Conservation (phyloP, 2,329 filamentous ascomycete species). For the Botrytis porri region DNA sequence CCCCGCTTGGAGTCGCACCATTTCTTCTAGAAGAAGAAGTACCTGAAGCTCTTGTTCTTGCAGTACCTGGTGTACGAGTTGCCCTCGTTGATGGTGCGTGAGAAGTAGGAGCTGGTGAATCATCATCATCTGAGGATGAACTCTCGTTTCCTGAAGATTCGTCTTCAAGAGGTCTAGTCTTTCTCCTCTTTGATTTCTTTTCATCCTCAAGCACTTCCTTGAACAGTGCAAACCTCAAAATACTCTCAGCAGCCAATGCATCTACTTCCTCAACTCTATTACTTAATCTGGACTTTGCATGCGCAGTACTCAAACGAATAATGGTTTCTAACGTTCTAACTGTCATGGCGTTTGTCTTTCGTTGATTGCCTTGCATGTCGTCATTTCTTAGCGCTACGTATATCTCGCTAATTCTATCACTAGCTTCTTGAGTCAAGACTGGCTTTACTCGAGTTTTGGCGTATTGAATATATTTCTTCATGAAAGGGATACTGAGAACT, state of each 20-base stretch:
- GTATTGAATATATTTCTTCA: constrained; percentile 99
- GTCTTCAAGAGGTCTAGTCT: constrained; percentile 57
- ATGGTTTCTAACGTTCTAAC: constrained; percentile 95
- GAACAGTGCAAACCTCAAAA: constrained; percentile 92
- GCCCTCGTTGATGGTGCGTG: constrained; percentile 36
- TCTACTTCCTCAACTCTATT: constrained; percentile 87
- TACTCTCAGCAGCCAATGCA: constrained; percentile 80
- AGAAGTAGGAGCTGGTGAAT: constrained; percentile 28
- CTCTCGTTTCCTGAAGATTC: constrained; percentile 62
- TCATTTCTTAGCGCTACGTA: constrained; percentile 95
- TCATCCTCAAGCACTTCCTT: constrained; percentile 85
- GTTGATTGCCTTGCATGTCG: constrained; percentile 89
- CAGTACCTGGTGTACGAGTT: constrained; percentile 36
- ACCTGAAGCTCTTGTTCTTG: constrained; percentile 35
- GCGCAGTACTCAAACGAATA: constrained; percentile 95
- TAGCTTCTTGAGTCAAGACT: constrained; percentile 83
- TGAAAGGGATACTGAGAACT: constrained; percentile 92
- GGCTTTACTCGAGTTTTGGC: constrained; percentile 91
- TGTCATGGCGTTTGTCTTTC: constrained; percentile 91
- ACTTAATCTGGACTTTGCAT: constrained; percentile 88
- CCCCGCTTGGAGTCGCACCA: constrained; percentile 24
- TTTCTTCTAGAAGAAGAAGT: constrained; percentile 30
- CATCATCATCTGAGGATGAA: constrained; percentile 41
- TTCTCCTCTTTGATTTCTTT: constrained; percentile 79
- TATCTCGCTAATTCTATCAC: constrained; percentile 84